phyloP scores from a whole-genome alignment of 768 basidiomycete genomes.

The Exsudoporus frostii region DNA sequence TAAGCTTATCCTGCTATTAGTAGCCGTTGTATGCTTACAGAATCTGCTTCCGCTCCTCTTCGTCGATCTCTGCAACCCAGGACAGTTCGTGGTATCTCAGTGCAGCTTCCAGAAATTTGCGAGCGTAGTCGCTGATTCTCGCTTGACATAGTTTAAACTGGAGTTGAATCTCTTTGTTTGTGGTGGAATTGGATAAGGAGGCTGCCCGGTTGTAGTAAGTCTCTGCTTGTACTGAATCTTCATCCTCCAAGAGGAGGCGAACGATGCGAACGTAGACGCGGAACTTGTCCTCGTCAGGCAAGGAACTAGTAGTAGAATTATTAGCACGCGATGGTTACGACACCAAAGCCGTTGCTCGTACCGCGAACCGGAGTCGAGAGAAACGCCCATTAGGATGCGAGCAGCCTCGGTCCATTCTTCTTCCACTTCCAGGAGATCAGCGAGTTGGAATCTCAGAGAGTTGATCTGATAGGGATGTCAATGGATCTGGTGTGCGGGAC shows the following conservation, averaged over 20 bases:
- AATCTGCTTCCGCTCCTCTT: conserved; percentile 87
- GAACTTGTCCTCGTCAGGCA: conserved; percentile 83
- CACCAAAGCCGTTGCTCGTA: conserved; percentile 30
- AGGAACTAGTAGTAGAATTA: conserved; percentile 38
- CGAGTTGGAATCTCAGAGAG: conserved; percentile 81
- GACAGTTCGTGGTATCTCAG: conserved; percentile 93
- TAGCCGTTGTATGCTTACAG: conserved; percentile 55
- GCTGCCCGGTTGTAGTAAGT: conserved; percentile 97
- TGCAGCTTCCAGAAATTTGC: conserved; percentile 94
- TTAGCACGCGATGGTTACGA: conserved; percentile 2
- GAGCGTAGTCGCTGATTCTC: conserved; percentile 85
- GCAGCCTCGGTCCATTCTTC: conserved; percentile 96
- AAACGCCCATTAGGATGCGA: conserved; percentile 86
- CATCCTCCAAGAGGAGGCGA: conserved; percentile 90
- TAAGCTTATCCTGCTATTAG: conserved; percentile 5
- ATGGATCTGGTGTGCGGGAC: not conserved
- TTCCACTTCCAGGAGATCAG: conserved; percentile 81
- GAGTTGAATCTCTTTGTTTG: conserved; percentile 75
- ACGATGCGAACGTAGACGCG: conserved; percentile 92
- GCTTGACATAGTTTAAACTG: conserved; percentile 93
- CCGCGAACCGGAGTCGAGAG: conserved; percentile 87
- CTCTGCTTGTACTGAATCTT: conserved; percentile 97
- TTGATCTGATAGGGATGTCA: conserved; percentile 57
- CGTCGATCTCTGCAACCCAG: conserved; percentile 87
- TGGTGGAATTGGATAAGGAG: conserved; percentile 76